These are phyloP conservation scores for Malassezia globosa DNA, from an alignment of 1,284 basidiomycete species.

Conservation along the genomic window DNA sequence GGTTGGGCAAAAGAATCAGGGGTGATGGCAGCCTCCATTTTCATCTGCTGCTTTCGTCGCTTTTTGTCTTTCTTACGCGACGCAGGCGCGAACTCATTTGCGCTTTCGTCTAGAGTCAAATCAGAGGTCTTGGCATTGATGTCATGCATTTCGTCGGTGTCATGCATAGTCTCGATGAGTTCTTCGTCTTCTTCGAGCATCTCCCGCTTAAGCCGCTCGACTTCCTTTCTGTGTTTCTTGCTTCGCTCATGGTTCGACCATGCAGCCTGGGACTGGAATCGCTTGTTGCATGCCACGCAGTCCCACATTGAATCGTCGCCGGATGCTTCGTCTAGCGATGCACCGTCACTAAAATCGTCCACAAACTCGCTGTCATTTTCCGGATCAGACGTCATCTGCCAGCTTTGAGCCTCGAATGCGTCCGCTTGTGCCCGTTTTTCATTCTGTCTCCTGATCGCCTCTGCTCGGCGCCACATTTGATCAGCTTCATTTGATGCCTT, in stretches of 20 bases:
- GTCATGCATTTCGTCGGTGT: conserved; percentile 13
- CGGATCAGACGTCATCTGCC: conserved; percentile 29
- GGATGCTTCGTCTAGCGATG: conserved; percentile 9
- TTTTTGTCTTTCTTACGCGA: conserved; percentile 27
- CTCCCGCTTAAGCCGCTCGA: conserved; percentile 54
- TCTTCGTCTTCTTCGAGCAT: conserved; percentile 52
- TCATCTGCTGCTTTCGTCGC: conserved; percentile 32
- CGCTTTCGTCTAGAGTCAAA: conserved; percentile 22
- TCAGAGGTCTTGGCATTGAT: conserved; percentile 13
- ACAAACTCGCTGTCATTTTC: conserved; percentile 10
- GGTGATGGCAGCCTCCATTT: conserved; percentile 5
- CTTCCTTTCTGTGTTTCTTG: conserved; percentile 72
- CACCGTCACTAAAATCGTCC: conserved; percentile 28
- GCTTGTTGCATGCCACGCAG: conserved; percentile 88
- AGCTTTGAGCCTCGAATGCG: conserved; percentile 52
- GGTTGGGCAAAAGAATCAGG: neutral
- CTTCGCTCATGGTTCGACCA: conserved; percentile 95
- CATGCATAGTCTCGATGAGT: conserved; percentile 5
- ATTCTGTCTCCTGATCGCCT: conserved; percentile 48
- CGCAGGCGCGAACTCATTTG: neutral
- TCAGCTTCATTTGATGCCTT: conserved; percentile 53
- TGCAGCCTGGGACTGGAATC: conserved; percentile 79
- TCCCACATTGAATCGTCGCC: conserved; percentile 55
- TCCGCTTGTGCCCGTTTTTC: conserved; percentile 50
- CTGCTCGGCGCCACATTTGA: conserved; percentile 27